phyloP scores from a whole-genome alignment of 768 basidiomycete species.

The Rhizopogon rudus region DNA sequence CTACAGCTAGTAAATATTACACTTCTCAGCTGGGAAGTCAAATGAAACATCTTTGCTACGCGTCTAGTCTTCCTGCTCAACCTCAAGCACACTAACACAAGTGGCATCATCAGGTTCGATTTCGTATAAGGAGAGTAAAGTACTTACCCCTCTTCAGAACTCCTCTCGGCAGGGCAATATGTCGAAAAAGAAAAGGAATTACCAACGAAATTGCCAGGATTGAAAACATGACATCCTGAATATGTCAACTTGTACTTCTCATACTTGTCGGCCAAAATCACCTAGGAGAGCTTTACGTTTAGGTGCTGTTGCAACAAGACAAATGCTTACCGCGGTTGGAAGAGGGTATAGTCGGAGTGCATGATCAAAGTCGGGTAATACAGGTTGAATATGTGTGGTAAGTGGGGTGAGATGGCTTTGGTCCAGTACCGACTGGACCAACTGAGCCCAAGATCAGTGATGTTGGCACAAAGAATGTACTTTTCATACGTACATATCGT shows the following conservation, averaged over 20 bases:
- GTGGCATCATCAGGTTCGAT: not conserved
- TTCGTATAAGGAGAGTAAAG: not conserved
- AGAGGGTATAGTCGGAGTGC: slow-evolving; percentile 88
- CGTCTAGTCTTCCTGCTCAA: not conserved
- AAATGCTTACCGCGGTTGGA: slow-evolving; percentile 75
- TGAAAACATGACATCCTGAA: slow-evolving; percentile 98
- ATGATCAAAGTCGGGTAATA: slow-evolving; percentile 88
- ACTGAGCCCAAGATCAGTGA: slow-evolving; percentile 37
- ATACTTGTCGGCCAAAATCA: slow-evolving; percentile 94
- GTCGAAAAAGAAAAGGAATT: slow-evolving; percentile 83
- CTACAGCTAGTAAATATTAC: too few relatives aligned
- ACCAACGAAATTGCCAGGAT: slow-evolving; percentile 89
- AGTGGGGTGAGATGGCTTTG: slow-evolving; percentile 93
- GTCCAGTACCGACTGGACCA: slow-evolving; percentile 95
- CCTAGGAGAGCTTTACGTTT: slow-evolving; percentile 35
- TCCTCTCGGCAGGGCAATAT: slow-evolving; percentile 79
- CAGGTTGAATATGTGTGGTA: slow-evolving; percentile 79
- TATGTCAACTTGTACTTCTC: slow-evolving; percentile 96
- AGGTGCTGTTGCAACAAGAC: not conserved
- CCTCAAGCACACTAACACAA: not conserved
- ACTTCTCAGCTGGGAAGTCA: not conserved
- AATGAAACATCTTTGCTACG: not conserved
- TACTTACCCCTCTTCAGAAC: slow-evolving; percentile 80
- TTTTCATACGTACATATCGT: slow-evolving; percentile 64
- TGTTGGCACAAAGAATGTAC: not conserved